These are phyloP conservation scores for Croton laevigatus DNA, from an alignment of 441 rosid species.

Conservation along the genomic window DNA sequence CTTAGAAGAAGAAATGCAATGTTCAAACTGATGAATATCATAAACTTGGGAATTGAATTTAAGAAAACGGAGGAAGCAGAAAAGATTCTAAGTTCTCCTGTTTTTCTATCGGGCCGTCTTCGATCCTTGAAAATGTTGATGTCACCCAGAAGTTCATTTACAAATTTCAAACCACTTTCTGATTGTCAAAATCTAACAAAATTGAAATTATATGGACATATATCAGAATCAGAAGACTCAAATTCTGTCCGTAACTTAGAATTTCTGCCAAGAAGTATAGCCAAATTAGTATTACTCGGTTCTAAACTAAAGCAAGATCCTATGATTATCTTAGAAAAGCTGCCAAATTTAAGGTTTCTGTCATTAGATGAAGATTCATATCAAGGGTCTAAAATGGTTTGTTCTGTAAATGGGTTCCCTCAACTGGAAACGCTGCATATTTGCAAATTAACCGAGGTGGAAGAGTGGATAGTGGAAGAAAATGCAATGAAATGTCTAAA, in stretches of 20 bases:
- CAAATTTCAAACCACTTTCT: slow-evolving; percentile 6
- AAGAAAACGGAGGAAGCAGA: not conserved
- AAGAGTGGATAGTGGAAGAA: slow-evolving; percentile 4
- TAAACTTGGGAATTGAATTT: not conserved
- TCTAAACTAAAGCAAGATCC: not conserved
- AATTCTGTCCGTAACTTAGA: not conserved
- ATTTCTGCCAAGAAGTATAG: not conserved
- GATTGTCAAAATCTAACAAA: slow-evolving; percentile 6
- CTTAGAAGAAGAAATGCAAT: not conserved
- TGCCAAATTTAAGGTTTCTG: not conserved
- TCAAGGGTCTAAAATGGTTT: slow-evolving; percentile 2
- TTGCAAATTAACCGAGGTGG: not conserved
- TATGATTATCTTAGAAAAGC: slow-evolving; percentile 7
- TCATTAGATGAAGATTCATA: not conserved
- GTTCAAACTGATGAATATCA: slow-evolving; percentile 1
- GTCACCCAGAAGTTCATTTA: not conserved
- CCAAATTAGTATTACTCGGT: not conserved
- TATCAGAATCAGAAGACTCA: not conserved
- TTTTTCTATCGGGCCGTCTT: not conserved
- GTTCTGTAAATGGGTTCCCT: not conserved
- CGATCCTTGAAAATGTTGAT: not conserved
- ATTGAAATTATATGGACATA: not conserved
- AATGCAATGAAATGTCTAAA: not conserved
- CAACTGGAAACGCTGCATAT: not conserved
- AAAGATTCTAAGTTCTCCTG: not conserved